A percentile compares a stretch with the other conserved stretches of the same genome.
Evolutionary conservation across 345 rosid species (phyloP).

Genomic region (Acer campestre): DNA sequence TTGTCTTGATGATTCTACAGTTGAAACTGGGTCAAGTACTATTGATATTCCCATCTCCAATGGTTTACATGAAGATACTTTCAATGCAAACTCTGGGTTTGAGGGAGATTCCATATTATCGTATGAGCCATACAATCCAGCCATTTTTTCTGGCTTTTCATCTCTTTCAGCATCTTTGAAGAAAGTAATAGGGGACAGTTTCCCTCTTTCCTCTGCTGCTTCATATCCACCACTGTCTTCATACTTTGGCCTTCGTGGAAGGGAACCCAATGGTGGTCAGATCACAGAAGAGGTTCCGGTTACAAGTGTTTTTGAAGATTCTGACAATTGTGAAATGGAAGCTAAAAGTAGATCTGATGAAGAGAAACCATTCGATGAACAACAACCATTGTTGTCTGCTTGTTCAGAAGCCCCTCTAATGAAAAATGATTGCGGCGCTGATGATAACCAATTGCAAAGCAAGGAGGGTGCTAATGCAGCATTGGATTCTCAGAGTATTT

Average conservation of each 20-base stretch:
- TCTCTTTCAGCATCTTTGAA: conserved; percentile 74
- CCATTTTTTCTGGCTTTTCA: conserved; percentile 70
- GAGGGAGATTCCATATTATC: conserved; percentile 47
- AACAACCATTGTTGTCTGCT: conserved; percentile 31
- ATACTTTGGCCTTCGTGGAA: conserved; percentile 58
- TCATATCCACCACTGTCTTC: conserved; percentile 52
- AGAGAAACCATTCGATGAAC: conserved; percentile 39
- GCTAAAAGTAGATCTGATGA: conserved; percentile 30
- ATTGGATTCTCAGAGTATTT: conserved; percentile 70
- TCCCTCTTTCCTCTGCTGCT: conserved; percentile 45
- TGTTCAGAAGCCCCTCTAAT: conserved; percentile 30
- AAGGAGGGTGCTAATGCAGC: conserved; percentile 48
- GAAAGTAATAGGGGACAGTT: conserved; percentile 53
- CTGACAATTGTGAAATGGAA: conserved; percentile 36
- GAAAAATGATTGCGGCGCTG: conserved; percentile 33
- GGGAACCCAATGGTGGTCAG: conserved; percentile 31
- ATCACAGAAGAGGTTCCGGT: conserved; percentile 43
- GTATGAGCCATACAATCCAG: conserved; percentile 77
- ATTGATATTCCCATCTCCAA: conserved; percentile 50
- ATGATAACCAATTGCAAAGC: conserved; percentile 37
- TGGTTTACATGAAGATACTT: conserved; percentile 42
- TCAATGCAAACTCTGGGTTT: conserved; percentile 30
- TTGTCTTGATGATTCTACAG: conserved; percentile 31
- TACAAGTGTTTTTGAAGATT: conserved; percentile 36
- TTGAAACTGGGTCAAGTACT: conserved; percentile 28